phyloP scores from a whole-genome alignment of 148 eudicot genomes.

The Rheum nobile region DNA sequence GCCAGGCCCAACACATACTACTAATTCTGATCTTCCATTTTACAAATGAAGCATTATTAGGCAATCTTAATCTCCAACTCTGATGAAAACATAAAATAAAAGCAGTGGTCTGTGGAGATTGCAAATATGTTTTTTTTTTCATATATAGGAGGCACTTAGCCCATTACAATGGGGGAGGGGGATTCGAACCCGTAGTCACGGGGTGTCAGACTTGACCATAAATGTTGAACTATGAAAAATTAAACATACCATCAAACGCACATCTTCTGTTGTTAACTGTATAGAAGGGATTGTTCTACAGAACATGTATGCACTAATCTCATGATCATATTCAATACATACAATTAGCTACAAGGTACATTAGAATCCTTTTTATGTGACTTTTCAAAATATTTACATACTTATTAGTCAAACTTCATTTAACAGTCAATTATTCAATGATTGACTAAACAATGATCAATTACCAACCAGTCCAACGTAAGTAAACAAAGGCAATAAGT shows the following conservation, averaged over 20 bases:
- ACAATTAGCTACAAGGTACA: no score
- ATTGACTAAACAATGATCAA: no score
- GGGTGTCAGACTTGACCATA: no score
- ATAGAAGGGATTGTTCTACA: slow-evolving; percentile 91
- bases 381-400: not conserved
- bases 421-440: not conserved
- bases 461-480: not conserved
- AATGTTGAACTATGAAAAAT: slow-evolving; percentile 1
- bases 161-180: no score
- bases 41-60: no score
- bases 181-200: no score
- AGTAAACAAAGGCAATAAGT: not conserved
- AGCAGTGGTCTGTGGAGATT: not conserved
- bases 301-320: slow-evolving; percentile 96
- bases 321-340: slow-evolving; percentile 99
- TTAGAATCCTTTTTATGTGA: no score
- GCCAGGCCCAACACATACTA: no score
- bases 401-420: not conserved
- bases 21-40: not conserved
- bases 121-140: no score
- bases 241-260: slow-evolving; percentile 77
- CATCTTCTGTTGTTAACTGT: slow-evolving; percentile 78
- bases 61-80: not conserved
- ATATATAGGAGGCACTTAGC: no score
- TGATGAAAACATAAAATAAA: not conserved